Base-by-base conservation (phyloP, 306 rosid genomes). In the Cicer pinnatifidum region DNA sequence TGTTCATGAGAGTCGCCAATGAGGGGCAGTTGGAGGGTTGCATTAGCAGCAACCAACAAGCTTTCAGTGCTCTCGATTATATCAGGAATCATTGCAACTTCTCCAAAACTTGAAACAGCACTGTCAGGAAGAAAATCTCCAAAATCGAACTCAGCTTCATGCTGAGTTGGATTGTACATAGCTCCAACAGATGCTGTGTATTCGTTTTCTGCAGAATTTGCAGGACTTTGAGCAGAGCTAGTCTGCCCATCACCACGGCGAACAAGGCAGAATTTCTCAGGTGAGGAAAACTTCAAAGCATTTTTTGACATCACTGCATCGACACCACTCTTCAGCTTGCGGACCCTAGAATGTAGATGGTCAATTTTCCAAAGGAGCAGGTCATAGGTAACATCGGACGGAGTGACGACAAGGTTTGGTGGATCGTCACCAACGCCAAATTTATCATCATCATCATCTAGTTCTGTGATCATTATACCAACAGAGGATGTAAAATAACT, bases 31-130 rank as follows among this genome's bases (percentile, higher is more conserved):
- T 84, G 91, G 54, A 87, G 51, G 64, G 90, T 84, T 72, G 81
- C 91, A 67, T 88, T 90, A 56, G 91, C 81, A 75, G 89, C 87
- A 78, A 96, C 78, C 85, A 87, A 75, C 51, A 85, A 75, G 75
- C 90, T 97, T 33, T 86, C 91, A 6, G 91, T 88, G 90, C 95
- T 91, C 84, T 91, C 97, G 61, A 86, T 87, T 73, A 91, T 88
- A 79, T 93, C 98, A 41, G 97, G 94, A 81, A 88, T 80, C 70
- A 74, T 54, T 10, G 87, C 41, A 48, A 84, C 93, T 78, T 85
- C 94, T 84, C 88, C 94, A 66, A 67, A 89, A 79, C 97, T 91
- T 43, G 92, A 91, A 75, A 86, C 87, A 28, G 82, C 87, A 77
- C 91, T 85, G 82, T 79, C 94, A 63, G 87, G 94, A 81, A 87